Evolutionary conservation across 148 eudicot species (phyloP).

Genomic region (Oxyria digyna): DNA sequence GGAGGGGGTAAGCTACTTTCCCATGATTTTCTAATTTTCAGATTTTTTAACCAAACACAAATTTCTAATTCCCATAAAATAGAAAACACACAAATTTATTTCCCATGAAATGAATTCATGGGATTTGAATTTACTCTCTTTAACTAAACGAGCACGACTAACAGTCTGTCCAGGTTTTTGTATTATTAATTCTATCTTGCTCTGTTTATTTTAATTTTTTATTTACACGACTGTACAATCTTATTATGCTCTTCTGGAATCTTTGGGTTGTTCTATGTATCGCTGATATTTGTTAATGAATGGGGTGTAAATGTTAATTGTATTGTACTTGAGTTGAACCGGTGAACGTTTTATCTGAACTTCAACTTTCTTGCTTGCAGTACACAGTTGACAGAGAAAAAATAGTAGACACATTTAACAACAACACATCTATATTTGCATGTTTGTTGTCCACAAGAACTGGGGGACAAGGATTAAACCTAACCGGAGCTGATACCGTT

Average conservation of each 20-base stretch:
- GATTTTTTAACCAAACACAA: too few species aligned
- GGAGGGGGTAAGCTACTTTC: too few species aligned
- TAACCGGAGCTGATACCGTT: conserved; percentile 94
- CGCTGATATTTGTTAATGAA: background rate
- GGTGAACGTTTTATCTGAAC: background rate
- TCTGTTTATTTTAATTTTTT: background rate
- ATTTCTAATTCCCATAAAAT: too few species aligned
- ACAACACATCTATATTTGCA: conserved; percentile 71
- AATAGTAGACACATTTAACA: conserved; percentile 78
- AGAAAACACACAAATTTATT: too few species aligned
- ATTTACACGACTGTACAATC: background rate
- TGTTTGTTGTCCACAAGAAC: conserved; percentile 97
- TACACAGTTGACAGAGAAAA: conserved; percentile 90
- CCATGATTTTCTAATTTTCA: too few species aligned
- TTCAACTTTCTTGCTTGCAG: conserved; percentile 23
- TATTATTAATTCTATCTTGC: too few species aligned
- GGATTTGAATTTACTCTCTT: too few species aligned
- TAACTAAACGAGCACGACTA: too few species aligned
- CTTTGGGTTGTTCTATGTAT: background rate
- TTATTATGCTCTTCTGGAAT: background rate
- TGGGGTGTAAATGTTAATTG: background rate
- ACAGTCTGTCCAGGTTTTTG: too few species aligned
- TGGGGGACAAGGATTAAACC: conserved; percentile 94
- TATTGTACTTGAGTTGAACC: too few species aligned
- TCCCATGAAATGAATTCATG: too few species aligned